phyloP scores from a whole-genome alignment of 2,329 filamentous ascomycete species.

The Diplodia corticola region DNA sequence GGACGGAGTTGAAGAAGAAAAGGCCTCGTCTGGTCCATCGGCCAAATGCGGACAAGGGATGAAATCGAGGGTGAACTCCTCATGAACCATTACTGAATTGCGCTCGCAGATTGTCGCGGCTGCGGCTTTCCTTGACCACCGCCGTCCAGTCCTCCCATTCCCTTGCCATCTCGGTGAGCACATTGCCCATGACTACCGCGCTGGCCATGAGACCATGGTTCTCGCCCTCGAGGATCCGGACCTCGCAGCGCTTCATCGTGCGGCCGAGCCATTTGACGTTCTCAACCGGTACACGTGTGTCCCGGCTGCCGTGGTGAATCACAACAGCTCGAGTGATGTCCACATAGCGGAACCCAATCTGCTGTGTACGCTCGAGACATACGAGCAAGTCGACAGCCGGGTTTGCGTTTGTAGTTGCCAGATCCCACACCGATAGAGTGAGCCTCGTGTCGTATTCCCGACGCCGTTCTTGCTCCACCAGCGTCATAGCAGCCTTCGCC shows the following conservation, averaged over 20 bases:
- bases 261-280: constrained; percentile 95
- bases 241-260: constrained; percentile 90
- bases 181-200: constrained; percentile 85
- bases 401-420: constrained; percentile 87
- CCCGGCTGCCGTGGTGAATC: constrained; percentile 89
- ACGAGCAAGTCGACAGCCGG: constrained; percentile 91
- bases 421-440: constrained; percentile 91
- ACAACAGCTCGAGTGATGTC: constrained; percentile 90
- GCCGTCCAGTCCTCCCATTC: constrained; percentile 66
- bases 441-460: constrained; percentile 78
- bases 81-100: constrained; percentile 6
- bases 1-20: neutral
- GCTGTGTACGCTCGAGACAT: constrained; percentile 85
- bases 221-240: constrained; percentile 85
- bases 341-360: constrained; percentile 94
- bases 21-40: neutral
- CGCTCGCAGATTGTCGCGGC: constrained; percentile 17
- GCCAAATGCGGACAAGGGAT: neutral
- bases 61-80: neutral
- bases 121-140: constrained; percentile 25
- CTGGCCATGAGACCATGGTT: constrained; percentile 96
- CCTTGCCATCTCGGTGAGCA: constrained; percentile 90
- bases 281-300: constrained; percentile 88
- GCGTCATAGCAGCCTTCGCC: constrained; percentile 55
- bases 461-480: constrained; percentile 71